These are phyloP conservation scores for Cicer bijugum DNA, from an alignment of 306 rosid species.

Conservation along the genomic window DNA sequence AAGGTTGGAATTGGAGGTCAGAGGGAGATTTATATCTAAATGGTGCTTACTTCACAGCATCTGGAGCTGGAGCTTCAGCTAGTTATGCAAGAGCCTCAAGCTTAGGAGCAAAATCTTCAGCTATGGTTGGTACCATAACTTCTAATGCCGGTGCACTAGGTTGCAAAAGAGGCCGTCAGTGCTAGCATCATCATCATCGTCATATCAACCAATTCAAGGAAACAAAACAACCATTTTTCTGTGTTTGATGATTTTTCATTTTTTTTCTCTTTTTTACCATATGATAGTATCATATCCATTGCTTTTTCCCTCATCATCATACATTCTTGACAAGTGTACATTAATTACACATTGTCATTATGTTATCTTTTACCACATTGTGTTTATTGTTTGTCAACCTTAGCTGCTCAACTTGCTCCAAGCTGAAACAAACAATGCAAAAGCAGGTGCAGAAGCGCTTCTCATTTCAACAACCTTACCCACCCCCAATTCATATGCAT, in stretches of 20 bases:
- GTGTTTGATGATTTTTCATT: constrained; percentile 48
- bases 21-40: constrained; percentile 86
- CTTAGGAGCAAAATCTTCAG: constrained; percentile 94
- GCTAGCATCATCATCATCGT: constrained; percentile 54
- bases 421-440: constrained; percentile 57
- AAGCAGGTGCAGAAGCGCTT: constrained; percentile 93
- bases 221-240: constrained; percentile 40
- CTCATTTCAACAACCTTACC: constrained; percentile 44
- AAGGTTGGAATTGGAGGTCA: constrained; percentile 95
- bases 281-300: constrained; percentile 49
- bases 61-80: constrained; percentile 96
- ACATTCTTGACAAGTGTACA: constrained; percentile 85
- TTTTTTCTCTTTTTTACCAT: constrained; percentile 47
- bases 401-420: constrained; percentile 99
- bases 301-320: constrained; percentile 38
- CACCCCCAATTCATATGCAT: constrained; percentile 53
- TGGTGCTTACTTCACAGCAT: constrained; percentile 94
- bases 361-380: constrained; percentile 47
- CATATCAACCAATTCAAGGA: constrained; percentile 31
- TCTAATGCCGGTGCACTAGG: constrained; percentile 76
- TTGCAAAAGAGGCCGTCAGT: constrained; percentile 78
- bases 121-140: constrained; percentile 92
- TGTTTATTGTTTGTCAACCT: constrained; percentile 68
- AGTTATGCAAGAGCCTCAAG: constrained; percentile 98
- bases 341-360: constrained; percentile 72